phyloP scores from a whole-genome alignment of 139 green algal species.

The Marvania coccoides region DNA sequence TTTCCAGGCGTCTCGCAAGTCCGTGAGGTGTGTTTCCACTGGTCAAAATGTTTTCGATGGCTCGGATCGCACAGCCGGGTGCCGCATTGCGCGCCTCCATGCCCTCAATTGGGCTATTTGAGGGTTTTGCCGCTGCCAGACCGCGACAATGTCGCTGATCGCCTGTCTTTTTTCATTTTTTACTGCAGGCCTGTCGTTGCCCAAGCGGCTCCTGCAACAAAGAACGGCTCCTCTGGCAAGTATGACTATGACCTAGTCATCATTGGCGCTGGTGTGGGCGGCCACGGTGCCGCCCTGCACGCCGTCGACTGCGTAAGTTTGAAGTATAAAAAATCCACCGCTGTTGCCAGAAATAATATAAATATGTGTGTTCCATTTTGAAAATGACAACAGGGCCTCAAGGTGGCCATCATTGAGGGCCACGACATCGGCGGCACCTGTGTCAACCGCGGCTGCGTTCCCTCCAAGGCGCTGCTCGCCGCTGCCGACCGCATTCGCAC shows the following conservation, averaged over 20 bases:
- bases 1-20: neutral
- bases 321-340: neutral
- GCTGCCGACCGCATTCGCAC: slow-evolving; percentile 89
- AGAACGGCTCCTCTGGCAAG: slow-evolving; percentile 15
- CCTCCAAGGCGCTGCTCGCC: slow-evolving; percentile 94
- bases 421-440: slow-evolving; percentile 97
- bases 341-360: too few relatives aligned
- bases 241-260: slow-evolving; percentile 99
- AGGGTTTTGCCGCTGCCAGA: too few relatives aligned
- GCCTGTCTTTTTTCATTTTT: neutral
- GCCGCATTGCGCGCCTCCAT: too few relatives aligned
- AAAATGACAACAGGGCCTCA: slow-evolving; percentile 66
- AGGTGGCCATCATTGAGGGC: slow-evolving; percentile 94
- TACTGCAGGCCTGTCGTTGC: neutral
- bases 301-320: slow-evolving; percentile 82
- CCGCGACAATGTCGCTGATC: too few relatives aligned
- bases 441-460: slow-evolving; percentile 99
- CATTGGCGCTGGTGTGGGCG: slow-evolving; percentile 95
- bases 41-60: too few relatives aligned
- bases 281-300: slow-evolving; percentile 95
- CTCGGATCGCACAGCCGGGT: too few relatives aligned
- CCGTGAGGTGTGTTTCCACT: neutral
- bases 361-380: neutral
- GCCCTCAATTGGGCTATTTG: too few relatives aligned
- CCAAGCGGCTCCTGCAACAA: neutral